Evolutionary conservation across 2,329 filamentous ascomycete genomes (phyloP), one percentile per base, ranked within the genome.

Genomic region (Thielaviopsis populi): DNA sequence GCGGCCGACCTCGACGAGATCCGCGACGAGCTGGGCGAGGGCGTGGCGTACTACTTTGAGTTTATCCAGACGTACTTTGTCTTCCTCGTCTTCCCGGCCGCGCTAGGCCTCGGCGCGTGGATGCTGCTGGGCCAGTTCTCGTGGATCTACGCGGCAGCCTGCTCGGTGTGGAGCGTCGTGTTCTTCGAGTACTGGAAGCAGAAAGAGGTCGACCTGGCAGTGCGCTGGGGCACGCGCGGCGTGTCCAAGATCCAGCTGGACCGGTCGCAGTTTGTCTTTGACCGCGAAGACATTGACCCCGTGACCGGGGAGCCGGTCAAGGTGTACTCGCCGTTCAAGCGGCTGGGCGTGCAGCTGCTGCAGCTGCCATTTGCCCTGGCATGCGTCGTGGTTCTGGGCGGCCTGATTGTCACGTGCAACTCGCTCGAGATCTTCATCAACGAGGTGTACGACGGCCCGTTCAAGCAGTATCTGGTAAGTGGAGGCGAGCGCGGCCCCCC

Each of bases 181-280:
- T 96, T 96, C 71, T 87, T 95, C 64, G 92, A 97, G 72, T 96
- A 88, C 74, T 97, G 92, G 92, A 96, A 95, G 76, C 87, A 92
- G 70, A 89, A 95, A 73, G 90, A 97, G 73, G 79, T 85, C 1
- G 91, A 97, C 71, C 78, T 97, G 7, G 86, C 87, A 8, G 83
- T 96, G 17, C 83, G 89, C 69, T 97, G 92, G 92, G 88, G 88
- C 15, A 91, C 96, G 2, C 85, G 88, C 61, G 88, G 88, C 6
- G 91, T 95, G 1, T 91, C 88, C 3, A 81, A 79, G 60, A 89
- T 96, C 62, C 89, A 96, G 70, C 83, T 83, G 53, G 87, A 86
- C 68, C 82, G 91, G 58, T 81, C 83, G 42, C 82, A 92, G 69
- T 97, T 96, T 73, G 75, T 83, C 68, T 88, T 88, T 75, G 90